Conservation (phyloP, 768 basidiomycete species). For the Mycena vulgaris region DNA sequence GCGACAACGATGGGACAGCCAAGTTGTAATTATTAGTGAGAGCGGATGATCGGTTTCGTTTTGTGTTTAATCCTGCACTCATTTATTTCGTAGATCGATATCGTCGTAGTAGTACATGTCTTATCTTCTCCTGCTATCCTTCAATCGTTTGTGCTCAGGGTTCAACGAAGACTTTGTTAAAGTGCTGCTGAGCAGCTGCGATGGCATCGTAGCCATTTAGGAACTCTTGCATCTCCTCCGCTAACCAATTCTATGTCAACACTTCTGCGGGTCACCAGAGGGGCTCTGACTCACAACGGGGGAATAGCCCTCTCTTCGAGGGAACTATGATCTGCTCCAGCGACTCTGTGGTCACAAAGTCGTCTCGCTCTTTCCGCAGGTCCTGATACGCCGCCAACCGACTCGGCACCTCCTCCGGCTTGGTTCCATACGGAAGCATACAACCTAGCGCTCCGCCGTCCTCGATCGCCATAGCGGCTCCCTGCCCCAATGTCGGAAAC, state of each 20-base stretch:
- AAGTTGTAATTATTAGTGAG: background rate
- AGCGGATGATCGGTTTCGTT: too few species aligned
- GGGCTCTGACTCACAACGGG: background rate
- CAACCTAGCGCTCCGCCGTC: constrained; percentile 17
- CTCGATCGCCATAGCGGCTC: constrained; percentile 24
- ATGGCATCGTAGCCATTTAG: constrained; percentile 16
- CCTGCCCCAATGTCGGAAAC: constrained; percentile 13
- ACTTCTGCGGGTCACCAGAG: background rate
- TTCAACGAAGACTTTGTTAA: background rate
- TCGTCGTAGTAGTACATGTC: too few species aligned
- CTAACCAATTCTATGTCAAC: background rate
- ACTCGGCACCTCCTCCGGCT: background rate
- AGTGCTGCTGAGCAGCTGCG: constrained; percentile 15
- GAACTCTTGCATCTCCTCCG: constrained; percentile 19
- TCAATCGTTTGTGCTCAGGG: background rate
- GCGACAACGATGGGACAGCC: background rate
- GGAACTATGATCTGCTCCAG: constrained; percentile 1
- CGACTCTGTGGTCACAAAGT: constrained; percentile 10
- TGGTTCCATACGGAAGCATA: constrained; percentile 19
- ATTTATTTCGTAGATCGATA: too few species aligned
- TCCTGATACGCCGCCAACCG: constrained; percentile 22
- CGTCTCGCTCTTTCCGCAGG: constrained; percentile 17
- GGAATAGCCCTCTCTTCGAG: background rate
- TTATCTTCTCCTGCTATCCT: too few species aligned
- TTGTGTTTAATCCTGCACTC: too few species aligned